phyloP scores from a whole-genome alignment of 176 grass and related monocot genomes.

The Zizania latifolia region DNA sequence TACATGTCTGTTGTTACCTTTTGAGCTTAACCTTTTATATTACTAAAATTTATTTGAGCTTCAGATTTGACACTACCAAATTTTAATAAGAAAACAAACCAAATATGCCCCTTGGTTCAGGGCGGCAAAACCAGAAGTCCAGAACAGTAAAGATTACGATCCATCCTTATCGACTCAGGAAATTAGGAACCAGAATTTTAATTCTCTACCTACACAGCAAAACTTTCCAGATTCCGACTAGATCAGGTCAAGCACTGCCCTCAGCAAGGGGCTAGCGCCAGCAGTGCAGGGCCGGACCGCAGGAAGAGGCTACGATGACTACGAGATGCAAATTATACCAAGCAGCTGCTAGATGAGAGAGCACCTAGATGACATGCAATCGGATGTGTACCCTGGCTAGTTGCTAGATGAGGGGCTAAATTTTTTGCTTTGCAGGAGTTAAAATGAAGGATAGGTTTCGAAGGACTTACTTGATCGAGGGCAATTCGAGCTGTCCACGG shows the following conservation, averaged over 20 bases:
- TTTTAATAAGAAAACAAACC: too few relatives aligned
- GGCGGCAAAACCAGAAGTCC: too few relatives aligned
- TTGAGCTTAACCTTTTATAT: too few relatives aligned
- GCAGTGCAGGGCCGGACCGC: too few relatives aligned
- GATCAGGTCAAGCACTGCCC: neutral
- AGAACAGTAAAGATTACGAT: neutral
- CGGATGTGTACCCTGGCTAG: too few relatives aligned
- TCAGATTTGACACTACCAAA: too few relatives aligned
- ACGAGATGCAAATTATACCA: neutral
- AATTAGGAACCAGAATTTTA: neutral
- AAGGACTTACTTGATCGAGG: too few relatives aligned
- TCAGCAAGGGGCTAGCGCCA: neutral
- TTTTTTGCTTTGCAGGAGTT: neutral
- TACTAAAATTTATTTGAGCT: too few relatives aligned
- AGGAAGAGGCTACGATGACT: neutral
- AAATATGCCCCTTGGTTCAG: too few relatives aligned
- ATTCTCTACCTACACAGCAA: neutral
- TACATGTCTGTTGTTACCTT: too few relatives aligned
- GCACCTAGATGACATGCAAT: neutral
- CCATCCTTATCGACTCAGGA: neutral
- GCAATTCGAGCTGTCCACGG: too few relatives aligned
- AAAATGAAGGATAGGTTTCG: neutral
- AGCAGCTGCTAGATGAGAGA: neutral
- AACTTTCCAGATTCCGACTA: neutral
- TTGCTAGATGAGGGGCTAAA: neutral